These are phyloP conservation scores for Hirschfeldia incana DNA, from an alignment of 345 rosid genomes.

Conservation along the genomic window DNA sequence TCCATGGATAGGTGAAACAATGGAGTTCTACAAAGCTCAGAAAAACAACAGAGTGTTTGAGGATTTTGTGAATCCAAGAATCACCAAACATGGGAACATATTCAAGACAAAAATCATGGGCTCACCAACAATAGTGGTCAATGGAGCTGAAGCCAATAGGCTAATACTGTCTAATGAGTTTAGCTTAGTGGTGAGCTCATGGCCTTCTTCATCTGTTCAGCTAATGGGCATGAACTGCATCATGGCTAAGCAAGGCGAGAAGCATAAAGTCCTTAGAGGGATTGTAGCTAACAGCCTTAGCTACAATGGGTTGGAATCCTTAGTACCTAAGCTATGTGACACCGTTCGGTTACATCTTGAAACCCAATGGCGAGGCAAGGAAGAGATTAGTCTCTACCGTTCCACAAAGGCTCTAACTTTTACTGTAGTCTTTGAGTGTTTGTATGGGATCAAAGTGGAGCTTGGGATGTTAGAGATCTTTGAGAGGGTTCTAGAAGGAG, in stretches of 20 bases:
- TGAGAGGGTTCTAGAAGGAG: slow-evolving; percentile 74
- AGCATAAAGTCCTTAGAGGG: slow-evolving; percentile 51
- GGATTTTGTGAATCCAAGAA: slow-evolving; percentile 62
- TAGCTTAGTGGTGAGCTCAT: slow-evolving; percentile 71
- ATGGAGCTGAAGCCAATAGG: slow-evolving; percentile 67
- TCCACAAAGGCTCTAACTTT: slow-evolving; percentile 58
- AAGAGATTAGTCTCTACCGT: slow-evolving; percentile 49
- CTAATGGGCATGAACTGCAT: slow-evolving; percentile 70
- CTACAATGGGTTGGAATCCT: slow-evolving; percentile 42
- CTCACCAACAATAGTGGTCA: slow-evolving; percentile 62
- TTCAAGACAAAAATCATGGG: slow-evolving; percentile 77
- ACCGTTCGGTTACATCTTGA: slow-evolving; percentile 48
- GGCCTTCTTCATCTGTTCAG: slow-evolving; percentile 75
- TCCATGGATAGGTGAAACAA: slow-evolving; percentile 74
- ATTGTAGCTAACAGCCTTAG: slow-evolving; percentile 51
- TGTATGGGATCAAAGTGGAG: slow-evolving; percentile 58
- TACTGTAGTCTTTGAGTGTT: slow-evolving; percentile 60
- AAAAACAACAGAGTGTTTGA: slow-evolving; percentile 55
- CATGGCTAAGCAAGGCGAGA: slow-evolving; percentile 69
- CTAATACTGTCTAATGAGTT: slow-evolving; percentile 68
- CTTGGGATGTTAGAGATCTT: slow-evolving; percentile 48
- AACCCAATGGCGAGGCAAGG: slow-evolving; percentile 49
- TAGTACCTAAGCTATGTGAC: slow-evolving; percentile 59
- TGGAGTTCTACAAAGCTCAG: slow-evolving; percentile 69
- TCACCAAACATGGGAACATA: slow-evolving; percentile 57